phyloP scores from a whole-genome alignment of 495 filamentous ascomycete species.

The Daldinia grandis region DNA sequence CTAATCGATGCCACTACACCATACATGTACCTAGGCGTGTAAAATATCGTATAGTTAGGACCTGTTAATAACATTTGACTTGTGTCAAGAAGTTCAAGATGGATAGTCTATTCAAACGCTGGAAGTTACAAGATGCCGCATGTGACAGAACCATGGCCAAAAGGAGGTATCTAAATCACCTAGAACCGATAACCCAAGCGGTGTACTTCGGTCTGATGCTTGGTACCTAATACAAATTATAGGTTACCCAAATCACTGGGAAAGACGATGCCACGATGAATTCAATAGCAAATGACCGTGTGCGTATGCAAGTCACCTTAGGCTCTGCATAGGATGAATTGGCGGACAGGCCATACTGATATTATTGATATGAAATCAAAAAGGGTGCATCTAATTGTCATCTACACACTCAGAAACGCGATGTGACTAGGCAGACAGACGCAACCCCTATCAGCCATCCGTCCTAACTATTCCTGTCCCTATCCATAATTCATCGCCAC shows the following conservation, averaged over 20 bases:
- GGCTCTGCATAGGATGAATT: background rate
- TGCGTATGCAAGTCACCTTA: background rate
- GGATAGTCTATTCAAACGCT: too few relatives aligned
- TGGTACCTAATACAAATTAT: too few relatives aligned
- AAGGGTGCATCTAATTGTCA: conserved; percentile 30
- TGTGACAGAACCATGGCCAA: too few relatives aligned
- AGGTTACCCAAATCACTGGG: background rate
- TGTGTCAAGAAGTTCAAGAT: too few relatives aligned
- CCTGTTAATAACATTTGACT: too few relatives aligned
- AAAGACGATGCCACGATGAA: background rate
- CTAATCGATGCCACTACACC: too few relatives aligned
- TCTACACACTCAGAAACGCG: conserved; percentile 21
- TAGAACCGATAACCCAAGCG: too few relatives aligned
- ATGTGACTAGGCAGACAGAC: conserved; percentile 22
- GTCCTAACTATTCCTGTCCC: conserved; percentile 27
- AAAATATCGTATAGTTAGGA: too few relatives aligned
- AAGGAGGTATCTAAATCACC: too few relatives aligned
- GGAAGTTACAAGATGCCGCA: too few relatives aligned
- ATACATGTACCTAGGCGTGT: too few relatives aligned
- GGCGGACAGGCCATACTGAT: conserved; percentile 26
- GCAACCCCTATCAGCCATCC: conserved; percentile 22
- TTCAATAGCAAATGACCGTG: background rate
- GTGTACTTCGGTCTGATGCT: too few relatives aligned
- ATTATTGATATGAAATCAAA: conserved; percentile 34
- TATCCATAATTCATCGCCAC: conserved; percentile 36